phyloP scores from a whole-genome alignment of 2,329 filamentous ascomycete genomes.

The Zasmidium cellare region DNA sequence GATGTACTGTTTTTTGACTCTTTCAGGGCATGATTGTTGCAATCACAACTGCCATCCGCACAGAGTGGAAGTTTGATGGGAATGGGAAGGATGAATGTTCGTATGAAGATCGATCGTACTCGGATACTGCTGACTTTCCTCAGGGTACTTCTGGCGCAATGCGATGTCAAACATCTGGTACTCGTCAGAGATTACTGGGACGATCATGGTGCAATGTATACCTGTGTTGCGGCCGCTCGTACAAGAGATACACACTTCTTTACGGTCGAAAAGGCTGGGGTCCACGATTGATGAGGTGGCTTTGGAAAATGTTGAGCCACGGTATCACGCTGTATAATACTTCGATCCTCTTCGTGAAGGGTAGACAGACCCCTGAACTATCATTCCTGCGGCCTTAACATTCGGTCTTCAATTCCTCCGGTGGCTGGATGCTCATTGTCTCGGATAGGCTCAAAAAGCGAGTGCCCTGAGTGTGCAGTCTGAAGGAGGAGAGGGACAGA shows the following conservation, averaged over 20 bases:
- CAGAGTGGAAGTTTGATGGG: conserved; percentile 51
- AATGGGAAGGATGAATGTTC: conserved; percentile 45
- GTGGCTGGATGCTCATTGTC: too few species aligned
- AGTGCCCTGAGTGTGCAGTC: too few species aligned
- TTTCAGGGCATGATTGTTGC: conserved; percentile 48
- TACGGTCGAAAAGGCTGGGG: conserved; percentile 37
- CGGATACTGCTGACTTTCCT: neutral
- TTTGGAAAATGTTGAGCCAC: conserved; percentile 11
- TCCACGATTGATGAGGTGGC: conserved; percentile 25
- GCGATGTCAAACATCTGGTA: conserved; percentile 51
- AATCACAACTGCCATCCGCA: conserved; percentile 50
- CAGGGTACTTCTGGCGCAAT: conserved; percentile 50
- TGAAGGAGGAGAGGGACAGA: too few species aligned
- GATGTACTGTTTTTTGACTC: neutral
- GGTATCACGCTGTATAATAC: conserved; percentile 14
- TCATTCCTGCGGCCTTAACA: too few species aligned
- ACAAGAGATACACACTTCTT: conserved; percentile 41
- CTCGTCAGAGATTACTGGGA: conserved; percentile 54
- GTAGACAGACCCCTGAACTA: too few species aligned
- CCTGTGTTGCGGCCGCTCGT: conserved; percentile 53
- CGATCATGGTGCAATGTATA: conserved; percentile 57
- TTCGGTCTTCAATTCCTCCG: too few species aligned
- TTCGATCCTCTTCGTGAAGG: conserved; percentile 3
- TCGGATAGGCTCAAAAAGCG: too few species aligned
- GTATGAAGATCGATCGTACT: neutral